Evolutionary conservation across 495 filamentous ascomycete genomes (phyloP).

Genomic region (Hyaloscypha bicolor): DNA sequence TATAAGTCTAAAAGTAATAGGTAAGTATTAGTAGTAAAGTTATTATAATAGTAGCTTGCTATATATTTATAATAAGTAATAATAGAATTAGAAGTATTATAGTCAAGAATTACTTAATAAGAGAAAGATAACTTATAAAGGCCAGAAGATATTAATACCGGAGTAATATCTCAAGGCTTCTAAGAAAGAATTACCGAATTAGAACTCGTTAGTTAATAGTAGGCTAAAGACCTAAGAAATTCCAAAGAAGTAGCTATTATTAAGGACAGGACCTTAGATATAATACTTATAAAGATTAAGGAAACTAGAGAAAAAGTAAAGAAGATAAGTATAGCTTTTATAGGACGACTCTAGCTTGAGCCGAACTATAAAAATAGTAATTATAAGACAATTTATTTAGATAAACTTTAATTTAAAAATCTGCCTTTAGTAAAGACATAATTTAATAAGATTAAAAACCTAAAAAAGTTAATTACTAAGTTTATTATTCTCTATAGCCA

Average conservation of each 20-base stretch:
- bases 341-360: not conserved
- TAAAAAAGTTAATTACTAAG: too few relatives aligned
- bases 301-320: not conserved
- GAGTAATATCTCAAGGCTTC: too few relatives aligned
- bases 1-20: not conserved
- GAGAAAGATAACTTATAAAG: too few relatives aligned
- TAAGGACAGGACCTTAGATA: not conserved
- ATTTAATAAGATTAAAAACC: conserved; percentile 1
- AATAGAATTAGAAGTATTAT: too few relatives aligned
- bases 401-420: conserved; percentile 1
- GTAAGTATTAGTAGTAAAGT: not conserved
- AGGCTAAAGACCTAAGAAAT: not conserved
- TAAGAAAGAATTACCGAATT: not conserved
- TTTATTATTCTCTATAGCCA: too few relatives aligned
- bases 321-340: not conserved
- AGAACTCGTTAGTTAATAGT: not conserved
- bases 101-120: too few relatives aligned
- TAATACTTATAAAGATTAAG: too few relatives aligned
- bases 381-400: not conserved
- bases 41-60: not conserved
- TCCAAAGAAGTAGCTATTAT: conserved; percentile 2
- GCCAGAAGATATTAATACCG: too few relatives aligned
- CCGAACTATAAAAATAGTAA: not conserved
- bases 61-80: not conserved
- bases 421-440: not conserved